Evolutionary conservation across 352 stramenopile species (phyloP), one percentile per base, ranked within the genome.

Genomic region (Pythium phragmitis): DNA sequence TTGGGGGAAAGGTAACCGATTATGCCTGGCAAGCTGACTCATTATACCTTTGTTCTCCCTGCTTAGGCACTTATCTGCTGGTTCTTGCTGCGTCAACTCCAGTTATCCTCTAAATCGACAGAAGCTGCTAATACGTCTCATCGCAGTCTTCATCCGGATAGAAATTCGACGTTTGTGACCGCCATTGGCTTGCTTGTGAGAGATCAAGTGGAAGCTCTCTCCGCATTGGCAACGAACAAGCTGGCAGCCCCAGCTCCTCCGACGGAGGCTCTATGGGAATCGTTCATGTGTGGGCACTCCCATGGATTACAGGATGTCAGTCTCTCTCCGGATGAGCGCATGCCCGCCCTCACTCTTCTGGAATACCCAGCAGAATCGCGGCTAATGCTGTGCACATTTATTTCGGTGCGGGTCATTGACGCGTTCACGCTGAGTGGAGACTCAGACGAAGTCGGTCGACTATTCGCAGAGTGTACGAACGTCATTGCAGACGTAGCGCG

Each of bases 401-500:
- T 46, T 4, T 46, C 41, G n/a, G 13, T 46, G 13, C 41, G 5
- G n/a, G 5, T 46, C 13, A n/a, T 46, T 46, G 41, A 46, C n/a
- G 13, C 13, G 13, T n/a, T 46, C n/a, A 46, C 26, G 4, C 26
- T 46, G 41, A 46, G 13, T n/a, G 5, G 5, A 14, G 41, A 46
- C 5, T 14, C 13, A 46, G 41, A 46, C 13, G n/a, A 14, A n/a
- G 36, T 46, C 6, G 56, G 56, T 36, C 8, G 45, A 37, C 28
- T 55, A 3, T 55, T 63, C 17, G 26, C 19, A 7, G 56, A 63
- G 21, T 30, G 34, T 14, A 53, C 56, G 13, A 19, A 6, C 12
- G 28, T 63, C 21, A 55, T 63, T 33, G 50, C 19, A 21, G 45
- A 63, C 37, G 46, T 36, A 5, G 19, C 56, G n/a, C 45, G 28